Evolutionary conservation across 371 early-diverging fungal genomes (phyloP), one percentile per base, ranked within the genome.

Genomic region (Mucor irregularis): DNA sequence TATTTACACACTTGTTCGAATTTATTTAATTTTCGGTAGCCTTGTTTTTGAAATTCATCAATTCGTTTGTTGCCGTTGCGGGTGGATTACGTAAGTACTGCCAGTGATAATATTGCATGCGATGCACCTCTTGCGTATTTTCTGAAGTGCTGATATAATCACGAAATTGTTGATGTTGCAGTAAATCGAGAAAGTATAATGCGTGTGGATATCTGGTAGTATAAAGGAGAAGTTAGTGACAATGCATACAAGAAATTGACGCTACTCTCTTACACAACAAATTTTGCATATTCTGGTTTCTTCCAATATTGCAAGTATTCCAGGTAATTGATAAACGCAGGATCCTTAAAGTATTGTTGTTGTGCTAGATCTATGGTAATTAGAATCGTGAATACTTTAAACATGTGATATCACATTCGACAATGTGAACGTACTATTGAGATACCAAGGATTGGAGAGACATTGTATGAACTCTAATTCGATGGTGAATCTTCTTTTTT

Each of bases 391-490:
- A 14, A 8, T 38, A 38, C 38, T 6, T 5, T 4, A 16, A 37
- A 21, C 31, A n/a, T 25, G 29, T 8, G 10, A 37, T 10, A 59
- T 31, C 17, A 8, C 16, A 26, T 9, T 17, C 14, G 30, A 8
- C 3, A 24, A 14, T 11, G 34, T 44, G 13, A 17, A 57, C 75
- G 47, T 81, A 89, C 87, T 85, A 67, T 94, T 91, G 25, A 97
- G 74, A 55, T 96, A 97, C 87, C 88, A 88, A 21, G 96, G 96
- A 71, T 96, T 97, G n/a, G 96, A 82, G 14, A 97, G 74, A 53
- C 93, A 92, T 70, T 94, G 95, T 13, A 97, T 83, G 77, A 97
- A 97, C 76, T 97, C 96, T 21, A 97, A 84, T 73, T 97, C 97
- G 16, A 93, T 84, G 61, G 89, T 86, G 62, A 94, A 96, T 25